These are phyloP conservation scores for Trichoderma parareesei DNA, from an alignment of 495 filamentous ascomycete species.

Conservation along the genomic window DNA sequence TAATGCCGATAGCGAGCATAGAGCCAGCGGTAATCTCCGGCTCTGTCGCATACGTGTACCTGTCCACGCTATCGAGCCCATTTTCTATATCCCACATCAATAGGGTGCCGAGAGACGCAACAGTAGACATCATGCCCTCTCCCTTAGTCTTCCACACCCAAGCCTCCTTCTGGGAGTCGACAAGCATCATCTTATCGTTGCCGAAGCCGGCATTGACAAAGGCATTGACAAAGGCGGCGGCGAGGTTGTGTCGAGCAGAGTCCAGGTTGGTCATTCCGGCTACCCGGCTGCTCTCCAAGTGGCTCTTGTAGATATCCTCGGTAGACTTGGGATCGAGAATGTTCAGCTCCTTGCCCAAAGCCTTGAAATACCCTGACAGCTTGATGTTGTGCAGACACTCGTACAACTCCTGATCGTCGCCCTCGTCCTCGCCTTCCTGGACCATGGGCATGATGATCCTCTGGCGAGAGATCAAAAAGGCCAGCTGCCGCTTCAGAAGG, in stretches of 20 bases:
- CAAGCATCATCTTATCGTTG: slow-evolving; percentile 94
- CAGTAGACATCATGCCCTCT: slow-evolving; percentile 92
- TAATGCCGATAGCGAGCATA: slow-evolving; percentile 80
- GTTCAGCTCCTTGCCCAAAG: slow-evolving; percentile 89
- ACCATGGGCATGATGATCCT: slow-evolving; percentile 72
- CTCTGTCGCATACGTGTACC: slow-evolving; percentile 77
- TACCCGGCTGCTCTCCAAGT: slow-evolving; percentile 88
- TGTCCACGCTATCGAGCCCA: slow-evolving; percentile 86
- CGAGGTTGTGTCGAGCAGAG: slow-evolving; percentile 90
- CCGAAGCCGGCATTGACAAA: slow-evolving; percentile 96
- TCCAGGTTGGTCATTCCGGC: slow-evolving; percentile 89
- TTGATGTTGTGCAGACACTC: slow-evolving; percentile 83
- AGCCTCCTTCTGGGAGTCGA: slow-evolving; percentile 67
- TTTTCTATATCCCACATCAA: slow-evolving; percentile 84
- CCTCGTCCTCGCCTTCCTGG: slow-evolving; percentile 36
- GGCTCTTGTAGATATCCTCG: slow-evolving; percentile 99
- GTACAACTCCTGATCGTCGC: slow-evolving; percentile 54
- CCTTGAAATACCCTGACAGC: slow-evolving; percentile 86
- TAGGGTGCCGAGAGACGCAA: slow-evolving; percentile 84
- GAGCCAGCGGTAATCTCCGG: slow-evolving; percentile 85
- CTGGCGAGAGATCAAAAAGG: slow-evolving; percentile 85
- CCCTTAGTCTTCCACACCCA: slow-evolving; percentile 99
- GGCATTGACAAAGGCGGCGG: slow-evolving; percentile 90
- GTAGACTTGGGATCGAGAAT: slow-evolving; percentile 94
- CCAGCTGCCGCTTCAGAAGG: slow-evolving; percentile 85